A percentile compares a stretch with the other conserved stretches of the same genome.
phyloP scores from a whole-genome alignment of 306 rosid genomes.

The Lathyrus sativus region DNA sequence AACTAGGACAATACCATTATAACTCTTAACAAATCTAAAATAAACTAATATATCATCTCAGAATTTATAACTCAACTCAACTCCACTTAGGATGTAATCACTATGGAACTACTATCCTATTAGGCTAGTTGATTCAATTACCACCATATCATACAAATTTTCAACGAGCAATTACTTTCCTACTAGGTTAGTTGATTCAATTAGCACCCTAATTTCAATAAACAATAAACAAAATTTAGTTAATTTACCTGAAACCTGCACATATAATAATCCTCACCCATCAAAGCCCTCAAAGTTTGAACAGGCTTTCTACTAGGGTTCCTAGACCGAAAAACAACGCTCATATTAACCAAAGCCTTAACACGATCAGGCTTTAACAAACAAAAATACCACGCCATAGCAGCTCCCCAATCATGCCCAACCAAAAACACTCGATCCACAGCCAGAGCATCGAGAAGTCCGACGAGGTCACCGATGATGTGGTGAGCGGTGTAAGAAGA shows the following conservation, averaged over 20 bases:
- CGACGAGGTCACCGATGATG: conserved; percentile 63
- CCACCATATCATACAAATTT: neutral
- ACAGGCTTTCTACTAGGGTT: conserved; percentile 46
- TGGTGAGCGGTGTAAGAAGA: conserved; percentile 58
- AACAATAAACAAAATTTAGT: too few relatives aligned
- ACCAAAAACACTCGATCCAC: conserved; percentile 61
- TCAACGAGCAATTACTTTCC: too few relatives aligned
- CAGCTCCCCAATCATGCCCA: conserved; percentile 77
- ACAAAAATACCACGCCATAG: conserved; percentile 64
- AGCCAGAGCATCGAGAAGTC: conserved; percentile 59
- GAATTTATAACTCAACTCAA: too few relatives aligned
- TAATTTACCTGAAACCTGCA: conserved; percentile 68
- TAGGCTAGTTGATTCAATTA: neutral
- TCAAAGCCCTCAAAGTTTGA: conserved; percentile 35
- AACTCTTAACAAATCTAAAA: too few relatives aligned
- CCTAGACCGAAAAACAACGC: conserved; percentile 50
- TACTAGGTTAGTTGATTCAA: too few relatives aligned
- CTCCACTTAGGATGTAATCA: too few relatives aligned
- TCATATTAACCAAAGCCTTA: conserved; percentile 71
- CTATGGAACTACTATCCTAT: neutral
- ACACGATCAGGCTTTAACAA: conserved; percentile 61
- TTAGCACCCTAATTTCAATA: too few relatives aligned
- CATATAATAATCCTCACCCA: conserved; percentile 63
- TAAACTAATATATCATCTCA: too few relatives aligned
- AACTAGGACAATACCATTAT: neutral